Base-by-base conservation (phyloP, 1,284 basidiomycete genomes). In the Psilocybe mexicana region DNA sequence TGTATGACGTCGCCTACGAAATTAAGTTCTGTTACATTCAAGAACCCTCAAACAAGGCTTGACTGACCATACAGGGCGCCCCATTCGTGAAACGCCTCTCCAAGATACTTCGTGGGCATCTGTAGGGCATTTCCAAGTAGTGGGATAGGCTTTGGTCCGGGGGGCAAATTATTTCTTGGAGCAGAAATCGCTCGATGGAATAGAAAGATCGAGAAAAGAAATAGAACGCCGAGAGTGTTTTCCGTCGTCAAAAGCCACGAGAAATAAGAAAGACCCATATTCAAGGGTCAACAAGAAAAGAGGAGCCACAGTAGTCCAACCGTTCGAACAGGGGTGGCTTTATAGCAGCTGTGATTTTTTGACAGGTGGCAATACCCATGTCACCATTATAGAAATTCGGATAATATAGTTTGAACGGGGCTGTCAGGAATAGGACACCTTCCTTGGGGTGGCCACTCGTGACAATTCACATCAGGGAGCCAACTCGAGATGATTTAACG, bases 61-160 rank as follows among this genome's bases (percentile, higher is more conserved):
- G 18, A 18, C 70, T 50, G 56, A 78, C 78, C 78, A 63, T 76
- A 79, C 59, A 65, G 66, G 4, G 63, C 63, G 12, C 67, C 69
- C 76, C 74, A 77, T 43, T 73, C 69, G 6, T 67, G 64, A 59
- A 83, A 83, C 18, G 67, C 70, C 55, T 73, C 62, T 59, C 79
- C 75, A 59, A 76, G 76, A 53, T 74, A 67, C 47, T 73, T 66
- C 26, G 65, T 58, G 28, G 78, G 74, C 52, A 84, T 73, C 57
- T 83, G 79, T 28, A 79, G 74, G 26, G 75, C 67, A 60, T 83
- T 84, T 2, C 82, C 82, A 36, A 84, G 69, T 55, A 83, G 63
- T 0, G 80, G 80, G 11, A 76, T 64, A 6, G 74, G 70, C 42
- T 61, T 72, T 7, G 82, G 82, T 1, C 82, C 82, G 2, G 82